Evolutionary conservation across 2,329 filamentous ascomycete species (phyloP).

Genomic region (Exophiala lecanii-corni): DNA sequence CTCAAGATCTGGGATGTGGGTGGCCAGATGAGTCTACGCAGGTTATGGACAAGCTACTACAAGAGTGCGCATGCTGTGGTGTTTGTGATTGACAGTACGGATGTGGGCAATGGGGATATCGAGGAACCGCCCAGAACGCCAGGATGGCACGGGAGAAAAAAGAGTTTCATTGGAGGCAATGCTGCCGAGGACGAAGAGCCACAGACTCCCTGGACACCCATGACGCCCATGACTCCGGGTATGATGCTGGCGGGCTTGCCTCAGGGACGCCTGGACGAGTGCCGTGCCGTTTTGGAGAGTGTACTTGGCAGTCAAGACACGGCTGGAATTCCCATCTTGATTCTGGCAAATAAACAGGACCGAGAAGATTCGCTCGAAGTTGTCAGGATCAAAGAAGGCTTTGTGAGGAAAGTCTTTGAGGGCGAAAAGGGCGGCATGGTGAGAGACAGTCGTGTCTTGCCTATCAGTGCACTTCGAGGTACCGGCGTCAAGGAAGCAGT

Average conservation of each 20-base stretch:
- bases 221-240: conserved; percentile 33
- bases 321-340: conserved; percentile 83
- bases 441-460: conserved; percentile 83
- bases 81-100: conserved; percentile 93
- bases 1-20: conserved; percentile 98
- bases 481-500: conserved; percentile 89
- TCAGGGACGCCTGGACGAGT: conserved; percentile 72
- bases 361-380: conserved; percentile 96
- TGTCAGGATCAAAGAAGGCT: conserved; percentile 91
- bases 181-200: conserved; percentile 24
- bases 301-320: conserved; percentile 84
- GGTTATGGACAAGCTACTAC: conserved; percentile 96
- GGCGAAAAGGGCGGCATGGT: conserved; percentile 83
- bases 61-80: conserved; percentile 90
- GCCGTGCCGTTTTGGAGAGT: conserved; percentile 80
- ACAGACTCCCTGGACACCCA: conserved; percentile 35
- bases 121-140: conserved; percentile 31
- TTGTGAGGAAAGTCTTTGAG: conserved; percentile 93
- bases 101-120: conserved; percentile 72
- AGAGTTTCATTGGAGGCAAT: conserved; percentile 21
- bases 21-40: conserved; percentile 81
- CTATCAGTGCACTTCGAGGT: conserved; percentile 77
- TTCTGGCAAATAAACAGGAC: conserved; percentile 97
- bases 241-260: conserved; percentile 19
- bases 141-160: conserved; percentile 25